These are phyloP conservation scores for Zopfia rhizophila DNA, from an alignment of 2,329 filamentous ascomycete genomes.

Conservation along the genomic window DNA sequence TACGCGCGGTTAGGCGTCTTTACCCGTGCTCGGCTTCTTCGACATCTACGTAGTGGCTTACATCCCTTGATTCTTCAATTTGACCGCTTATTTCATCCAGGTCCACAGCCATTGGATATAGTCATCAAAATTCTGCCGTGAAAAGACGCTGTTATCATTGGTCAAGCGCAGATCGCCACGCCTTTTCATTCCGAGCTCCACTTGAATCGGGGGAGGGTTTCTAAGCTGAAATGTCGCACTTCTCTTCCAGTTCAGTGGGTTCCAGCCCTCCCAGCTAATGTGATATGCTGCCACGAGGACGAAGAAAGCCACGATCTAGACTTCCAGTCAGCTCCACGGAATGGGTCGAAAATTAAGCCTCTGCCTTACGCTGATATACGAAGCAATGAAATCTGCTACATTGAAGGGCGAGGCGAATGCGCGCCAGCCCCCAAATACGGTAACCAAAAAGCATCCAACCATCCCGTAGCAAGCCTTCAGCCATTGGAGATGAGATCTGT, in stretches of 20 bases:
- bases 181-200: conserved; percentile 6
- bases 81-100: conserved; percentile 6
- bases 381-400: conserved; percentile 1
- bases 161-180: conserved; percentile 9
- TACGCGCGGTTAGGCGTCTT: too few relatives aligned
- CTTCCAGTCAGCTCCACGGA: not conserved
- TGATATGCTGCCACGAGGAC: conserved; percentile 10
- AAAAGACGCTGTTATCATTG: conserved; percentile 9
- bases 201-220: conserved; percentile 9
- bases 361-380: conserved; percentile 5
- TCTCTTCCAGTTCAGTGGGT: conserved; percentile 13
- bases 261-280: conserved; percentile 12
- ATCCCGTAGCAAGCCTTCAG: too few relatives aligned
- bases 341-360: too few relatives aligned
- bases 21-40: too few relatives aligned
- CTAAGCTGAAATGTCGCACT: conserved; percentile 6
- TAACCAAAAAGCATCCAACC: too few relatives aligned
- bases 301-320: conserved; percentile 12
- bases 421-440: too few relatives aligned
- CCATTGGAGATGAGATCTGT: too few relatives aligned
- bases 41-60: too few relatives aligned
- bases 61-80: too few relatives aligned
- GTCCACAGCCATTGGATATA: conserved; percentile 4
- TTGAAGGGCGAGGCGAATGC: conserved; percentile 4
- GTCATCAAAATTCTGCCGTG: conserved; percentile 8